Evolutionary conservation across 169 alveolate genomes (phyloP).

Genomic region (Plasmodium berghei): DNA sequence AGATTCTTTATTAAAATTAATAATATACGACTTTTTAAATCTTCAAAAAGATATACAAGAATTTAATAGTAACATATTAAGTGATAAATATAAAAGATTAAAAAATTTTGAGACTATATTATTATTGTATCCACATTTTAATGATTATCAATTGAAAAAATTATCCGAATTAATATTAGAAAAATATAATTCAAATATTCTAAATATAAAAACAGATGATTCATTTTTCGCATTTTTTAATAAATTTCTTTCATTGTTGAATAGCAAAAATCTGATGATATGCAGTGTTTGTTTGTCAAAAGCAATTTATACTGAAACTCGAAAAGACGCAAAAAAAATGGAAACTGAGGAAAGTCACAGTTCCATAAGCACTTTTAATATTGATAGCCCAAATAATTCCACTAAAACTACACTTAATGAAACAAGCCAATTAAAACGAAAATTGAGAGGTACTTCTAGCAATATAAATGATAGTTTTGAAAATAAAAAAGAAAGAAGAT

Average conservation of each 20-base stretch:
- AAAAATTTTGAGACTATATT: slow-evolving; percentile 70
- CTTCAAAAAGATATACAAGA: slow-evolving; percentile 70
- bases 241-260: slow-evolving; percentile 40
- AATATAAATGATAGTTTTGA: slow-evolving; percentile 27
- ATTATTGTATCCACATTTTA: slow-evolving; percentile 65
- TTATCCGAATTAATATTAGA: slow-evolving; percentile 64
- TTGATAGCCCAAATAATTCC: background rate
- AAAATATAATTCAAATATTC: slow-evolving; percentile 18
- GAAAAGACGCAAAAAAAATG: slow-evolving; percentile 15
- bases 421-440: background rate
- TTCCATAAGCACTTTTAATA: background rate
- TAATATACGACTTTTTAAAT: slow-evolving; percentile 44
- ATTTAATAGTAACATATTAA: slow-evolving; percentile 42
- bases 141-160: slow-evolving; percentile 69
- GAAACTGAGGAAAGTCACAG: background rate
- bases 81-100: slow-evolving; percentile 71
- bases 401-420: background rate
- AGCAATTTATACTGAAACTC: slow-evolving; percentile 24
- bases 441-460: background rate
- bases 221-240: slow-evolving; percentile 25
- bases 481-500: slow-evolving; percentile 70
- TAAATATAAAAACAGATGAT: slow-evolving; percentile 12
- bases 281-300: slow-evolving; percentile 75
- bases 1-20: slow-evolving; percentile 45
- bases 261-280: slow-evolving; percentile 55